Evolutionary conservation across 164 flowering plant genomes (phyloP).

Genomic region (Stephania japonica): DNA sequence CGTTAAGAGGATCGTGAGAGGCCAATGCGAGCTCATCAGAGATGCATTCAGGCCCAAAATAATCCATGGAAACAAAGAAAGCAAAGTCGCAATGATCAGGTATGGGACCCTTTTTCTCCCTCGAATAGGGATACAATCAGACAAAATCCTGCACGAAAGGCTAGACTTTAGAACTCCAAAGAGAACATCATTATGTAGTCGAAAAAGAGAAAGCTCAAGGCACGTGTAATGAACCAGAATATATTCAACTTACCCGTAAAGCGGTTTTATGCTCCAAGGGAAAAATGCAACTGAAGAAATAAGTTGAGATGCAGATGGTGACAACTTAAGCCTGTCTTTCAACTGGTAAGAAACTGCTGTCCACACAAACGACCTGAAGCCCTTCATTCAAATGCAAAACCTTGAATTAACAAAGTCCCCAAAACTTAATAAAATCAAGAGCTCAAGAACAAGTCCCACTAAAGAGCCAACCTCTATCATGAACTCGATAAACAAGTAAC

Average conservation of each 20-base stretch:
- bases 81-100: conserved; percentile 56
- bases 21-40: conserved; percentile 48
- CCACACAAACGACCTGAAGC: conserved; percentile 94
- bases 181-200: not conserved
- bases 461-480: not conserved
- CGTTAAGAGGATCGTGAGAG: conserved; percentile 59
- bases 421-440: not conserved
- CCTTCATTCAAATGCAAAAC: conserved; percentile 35
- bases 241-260: conserved; percentile 59
- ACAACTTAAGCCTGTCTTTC: conserved; percentile 73
- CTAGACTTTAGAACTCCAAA: not conserved
- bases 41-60: conserved; percentile 45
- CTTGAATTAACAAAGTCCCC: conserved; percentile 1
- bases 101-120: conserved; percentile 84
- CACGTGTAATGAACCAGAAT: not conserved
- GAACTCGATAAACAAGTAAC: not conserved
- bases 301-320: conserved; percentile 92
- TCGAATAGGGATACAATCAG: conserved; percentile 83
- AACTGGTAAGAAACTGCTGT: conserved; percentile 90
- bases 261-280: conserved; percentile 91
- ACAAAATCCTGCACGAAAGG: conserved; percentile 56
- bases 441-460: not conserved
- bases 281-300: conserved; percentile 61
- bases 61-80: conserved; percentile 87
- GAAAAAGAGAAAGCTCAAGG: not conserved